Conservation (phyloP, 768 basidiomycete genomes). For the Terana coerulea region DNA sequence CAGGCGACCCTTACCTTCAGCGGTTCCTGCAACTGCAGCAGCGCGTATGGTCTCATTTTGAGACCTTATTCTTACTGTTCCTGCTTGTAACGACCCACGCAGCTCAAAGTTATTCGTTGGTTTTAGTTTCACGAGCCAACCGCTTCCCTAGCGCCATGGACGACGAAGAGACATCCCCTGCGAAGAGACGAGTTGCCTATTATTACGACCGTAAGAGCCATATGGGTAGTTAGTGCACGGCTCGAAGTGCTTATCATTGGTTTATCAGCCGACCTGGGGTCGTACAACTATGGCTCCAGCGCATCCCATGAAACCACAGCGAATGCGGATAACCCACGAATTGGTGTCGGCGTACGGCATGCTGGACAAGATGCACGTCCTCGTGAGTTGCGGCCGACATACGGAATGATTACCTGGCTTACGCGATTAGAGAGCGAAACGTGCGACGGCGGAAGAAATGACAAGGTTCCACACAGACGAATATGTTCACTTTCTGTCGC, state of each 20-base stretch:
- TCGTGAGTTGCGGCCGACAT: slow-evolving; percentile 53
- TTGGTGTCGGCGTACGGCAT: slow-evolving; percentile 88
- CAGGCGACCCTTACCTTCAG: no score
- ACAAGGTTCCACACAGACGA: slow-evolving; percentile 98
- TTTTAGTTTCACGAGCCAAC: no score
- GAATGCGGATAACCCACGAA: slow-evolving; percentile 92
- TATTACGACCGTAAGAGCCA: slow-evolving; percentile 65
- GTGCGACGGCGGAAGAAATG: slow-evolving; percentile 47
- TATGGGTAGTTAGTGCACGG: not conserved
- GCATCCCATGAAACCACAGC: slow-evolving; percentile 95
- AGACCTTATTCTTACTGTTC: no score
- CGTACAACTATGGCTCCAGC: slow-evolving; percentile 82
- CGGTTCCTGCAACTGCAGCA: no score
- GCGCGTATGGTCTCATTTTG: no score
- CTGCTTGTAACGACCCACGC: no score
- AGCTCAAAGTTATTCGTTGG: no score
- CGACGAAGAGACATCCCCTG: no score
- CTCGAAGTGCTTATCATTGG: not conserved
- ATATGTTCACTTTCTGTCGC: slow-evolving; percentile 87
- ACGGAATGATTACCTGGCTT: not conserved
- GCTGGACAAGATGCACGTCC: slow-evolving; percentile 90
- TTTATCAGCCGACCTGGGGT: slow-evolving; percentile 64
- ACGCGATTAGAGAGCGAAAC: slow-evolving; percentile 28
- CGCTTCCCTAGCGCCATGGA: no score
- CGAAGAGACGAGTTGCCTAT: slow-evolving; percentile 71